These are phyloP conservation scores for Candolleomyces eurysporus DNA, from an alignment of 768 basidiomycete genomes.

Conservation along the genomic window DNA sequence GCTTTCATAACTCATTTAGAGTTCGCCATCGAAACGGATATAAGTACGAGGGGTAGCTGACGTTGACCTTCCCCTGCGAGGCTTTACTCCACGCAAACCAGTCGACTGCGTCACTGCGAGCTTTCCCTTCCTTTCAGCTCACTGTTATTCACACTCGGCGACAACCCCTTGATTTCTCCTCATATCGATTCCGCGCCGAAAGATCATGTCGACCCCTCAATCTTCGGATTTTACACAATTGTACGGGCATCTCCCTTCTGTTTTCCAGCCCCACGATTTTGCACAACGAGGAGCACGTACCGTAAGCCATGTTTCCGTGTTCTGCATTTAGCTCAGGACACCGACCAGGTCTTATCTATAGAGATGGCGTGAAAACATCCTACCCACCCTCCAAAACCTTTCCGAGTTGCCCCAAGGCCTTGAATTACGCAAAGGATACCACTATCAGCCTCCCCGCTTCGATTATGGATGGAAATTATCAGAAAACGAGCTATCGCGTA, in stretches of 20 bases:
- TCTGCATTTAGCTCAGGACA: no score
- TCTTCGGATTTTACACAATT: background rate
- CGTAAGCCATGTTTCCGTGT: background rate
- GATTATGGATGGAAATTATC: slow-evolving; percentile 1
- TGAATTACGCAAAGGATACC: background rate
- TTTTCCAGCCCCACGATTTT: slow-evolving; percentile 1
- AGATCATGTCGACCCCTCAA: no score
- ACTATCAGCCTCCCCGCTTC: slow-evolving; percentile 4
- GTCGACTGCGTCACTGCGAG: no score
- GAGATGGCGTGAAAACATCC: background rate
- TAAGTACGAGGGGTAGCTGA: no score
- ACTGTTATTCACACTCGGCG: no score
- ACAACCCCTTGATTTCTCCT: no score
- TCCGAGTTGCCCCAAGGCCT: background rate
- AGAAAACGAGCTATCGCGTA: background rate
- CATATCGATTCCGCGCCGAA: no score
- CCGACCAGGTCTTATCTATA: background rate
- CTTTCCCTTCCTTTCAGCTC: no score
- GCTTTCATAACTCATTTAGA: no score
- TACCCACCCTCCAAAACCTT: background rate
- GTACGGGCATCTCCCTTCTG: background rate
- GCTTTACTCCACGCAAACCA: no score
- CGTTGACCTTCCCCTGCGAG: no score
- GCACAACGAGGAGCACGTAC: background rate
- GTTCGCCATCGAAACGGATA: no score